phyloP scores from a whole-genome alignment of 2,329 filamentous ascomycete genomes.

The Coniochaeta pulveracea region DNA sequence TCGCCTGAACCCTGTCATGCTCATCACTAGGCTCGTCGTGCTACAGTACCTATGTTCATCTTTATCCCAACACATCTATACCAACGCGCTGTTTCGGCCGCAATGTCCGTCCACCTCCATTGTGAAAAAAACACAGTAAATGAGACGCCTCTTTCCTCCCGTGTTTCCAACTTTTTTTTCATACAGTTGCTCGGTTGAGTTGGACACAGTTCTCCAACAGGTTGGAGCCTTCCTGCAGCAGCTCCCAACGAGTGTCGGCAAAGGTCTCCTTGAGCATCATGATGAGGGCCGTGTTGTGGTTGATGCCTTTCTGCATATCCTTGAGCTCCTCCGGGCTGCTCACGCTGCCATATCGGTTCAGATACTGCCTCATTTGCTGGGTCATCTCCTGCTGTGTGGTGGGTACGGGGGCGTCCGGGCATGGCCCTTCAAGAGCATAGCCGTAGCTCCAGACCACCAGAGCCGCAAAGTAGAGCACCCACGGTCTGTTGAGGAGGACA shows the following conservation, averaged over 20 bases:
- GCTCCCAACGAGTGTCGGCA: slow-evolving; percentile 75
- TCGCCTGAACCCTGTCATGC: too few relatives aligned
- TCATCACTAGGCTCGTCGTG: too few relatives aligned
- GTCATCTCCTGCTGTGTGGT: slow-evolving; percentile 53
- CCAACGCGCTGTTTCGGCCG: too few relatives aligned
- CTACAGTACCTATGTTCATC: too few relatives aligned
- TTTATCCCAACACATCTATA: too few relatives aligned
- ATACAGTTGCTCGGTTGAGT: slow-evolving; percentile 21
- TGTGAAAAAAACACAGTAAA: too few relatives aligned
- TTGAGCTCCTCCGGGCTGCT: slow-evolving; percentile 68
- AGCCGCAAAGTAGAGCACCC: slow-evolving; percentile 89
- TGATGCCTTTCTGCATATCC: slow-evolving; percentile 61
- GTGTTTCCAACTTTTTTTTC: too few relatives aligned
- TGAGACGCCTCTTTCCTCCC: too few relatives aligned
- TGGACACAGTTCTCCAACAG: slow-evolving; percentile 73
- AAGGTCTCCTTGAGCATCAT: slow-evolving; percentile 77
- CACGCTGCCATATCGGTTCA: slow-evolving; percentile 61
- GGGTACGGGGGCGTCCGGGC: slow-evolving; percentile 40
- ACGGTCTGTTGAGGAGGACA: slow-evolving; percentile 79
- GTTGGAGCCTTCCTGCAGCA: slow-evolving; percentile 76
- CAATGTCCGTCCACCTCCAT: too few relatives aligned
- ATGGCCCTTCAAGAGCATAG: slow-evolving; percentile 76
- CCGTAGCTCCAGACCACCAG: slow-evolving; percentile 95
- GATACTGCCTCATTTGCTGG: slow-evolving; percentile 68
- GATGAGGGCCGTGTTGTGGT: slow-evolving; percentile 70